These are phyloP conservation scores for Tetraselmis striata DNA, from an alignment of 139 green algal species.

Conservation along the genomic window DNA sequence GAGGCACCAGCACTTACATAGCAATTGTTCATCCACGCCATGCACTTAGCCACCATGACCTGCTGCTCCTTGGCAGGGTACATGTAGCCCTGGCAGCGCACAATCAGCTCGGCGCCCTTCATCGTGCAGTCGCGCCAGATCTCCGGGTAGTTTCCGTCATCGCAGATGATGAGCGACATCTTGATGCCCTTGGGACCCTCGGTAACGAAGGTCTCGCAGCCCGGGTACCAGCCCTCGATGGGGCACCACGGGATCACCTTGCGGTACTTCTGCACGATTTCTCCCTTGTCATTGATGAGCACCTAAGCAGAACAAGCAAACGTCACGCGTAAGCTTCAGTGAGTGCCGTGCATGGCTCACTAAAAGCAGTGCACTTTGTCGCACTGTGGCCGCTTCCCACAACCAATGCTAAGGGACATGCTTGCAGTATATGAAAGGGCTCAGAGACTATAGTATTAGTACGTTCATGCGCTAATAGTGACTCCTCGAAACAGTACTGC, in stretches of 20 bases:
- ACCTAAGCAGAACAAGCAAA: slow-evolving; percentile 2
- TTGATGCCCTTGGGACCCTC: slow-evolving; percentile 33
- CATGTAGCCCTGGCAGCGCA: slow-evolving; percentile 60
- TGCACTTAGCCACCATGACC: slow-evolving; percentile 30
- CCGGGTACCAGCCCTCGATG: slow-evolving; percentile 34
- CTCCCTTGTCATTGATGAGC: slow-evolving; percentile 31
- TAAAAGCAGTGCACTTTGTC: too few relatives aligned
- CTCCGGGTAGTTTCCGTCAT: slow-evolving; percentile 41
- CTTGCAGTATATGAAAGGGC: too few relatives aligned
- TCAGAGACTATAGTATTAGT: too few relatives aligned
- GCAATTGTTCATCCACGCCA: slow-evolving; percentile 31
- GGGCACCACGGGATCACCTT: slow-evolving; percentile 37
- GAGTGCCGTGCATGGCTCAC: too few relatives aligned
- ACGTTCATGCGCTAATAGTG: too few relatives aligned
- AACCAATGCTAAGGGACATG: too few relatives aligned
- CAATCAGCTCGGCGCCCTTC: slow-evolving; percentile 62
- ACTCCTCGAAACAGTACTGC: too few relatives aligned
- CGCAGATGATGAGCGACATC: slow-evolving; percentile 39
- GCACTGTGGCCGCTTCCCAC: too few relatives aligned
- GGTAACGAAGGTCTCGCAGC: slow-evolving; percentile 16
- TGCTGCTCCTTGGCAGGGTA: slow-evolving; percentile 63
- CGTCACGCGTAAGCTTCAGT: too few relatives aligned
- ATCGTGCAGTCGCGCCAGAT: slow-evolving; percentile 51
- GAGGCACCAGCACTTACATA: too few relatives aligned
- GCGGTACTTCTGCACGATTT: slow-evolving; percentile 32